Conservation (phyloP, 179 eudicot species). For the Spergularia azorica region DNA sequence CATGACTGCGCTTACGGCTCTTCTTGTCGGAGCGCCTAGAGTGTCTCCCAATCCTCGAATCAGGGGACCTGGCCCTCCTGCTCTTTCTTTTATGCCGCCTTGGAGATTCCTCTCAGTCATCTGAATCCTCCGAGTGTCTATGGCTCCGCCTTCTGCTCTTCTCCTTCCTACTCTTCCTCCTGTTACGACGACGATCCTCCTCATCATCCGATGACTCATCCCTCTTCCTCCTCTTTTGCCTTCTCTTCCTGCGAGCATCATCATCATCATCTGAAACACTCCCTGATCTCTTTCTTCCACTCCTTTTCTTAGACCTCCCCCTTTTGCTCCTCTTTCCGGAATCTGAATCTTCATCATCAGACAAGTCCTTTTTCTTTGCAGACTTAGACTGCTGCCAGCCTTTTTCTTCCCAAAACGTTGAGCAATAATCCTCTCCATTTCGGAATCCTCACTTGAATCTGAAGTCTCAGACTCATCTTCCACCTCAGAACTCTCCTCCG, state of each 20-base stretch:
- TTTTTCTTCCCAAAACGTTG: slow-evolving; percentile 52
- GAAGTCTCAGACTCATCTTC: slow-evolving; percentile 75
- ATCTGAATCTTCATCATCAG: slow-evolving; percentile 55
- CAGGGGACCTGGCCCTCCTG: slow-evolving; percentile 55
- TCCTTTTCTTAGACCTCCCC: slow-evolving; percentile 74
- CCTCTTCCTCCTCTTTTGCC: slow-evolving; percentile 64
- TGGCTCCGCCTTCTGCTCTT: slow-evolving; percentile 81
- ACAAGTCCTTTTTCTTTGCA: slow-evolving; percentile 44
- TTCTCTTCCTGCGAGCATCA: slow-evolving; percentile 47
- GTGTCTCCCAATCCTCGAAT: slow-evolving; percentile 67
- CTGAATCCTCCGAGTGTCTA: slow-evolving; percentile 55
- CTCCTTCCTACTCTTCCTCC: slow-evolving; percentile 73
- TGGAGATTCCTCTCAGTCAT: slow-evolving; percentile 58
- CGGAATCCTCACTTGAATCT: slow-evolving; percentile 85
- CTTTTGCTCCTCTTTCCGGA: slow-evolving; percentile 52
- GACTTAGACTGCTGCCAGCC: slow-evolving; percentile 28
- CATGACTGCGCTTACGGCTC: slow-evolving; percentile 54
- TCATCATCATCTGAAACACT: slow-evolving; percentile 64
- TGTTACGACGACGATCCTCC: slow-evolving; percentile 43
- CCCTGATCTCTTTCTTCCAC: slow-evolving; percentile 50
- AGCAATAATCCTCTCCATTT: slow-evolving; percentile 78
- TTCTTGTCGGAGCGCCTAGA: slow-evolving; percentile 66
- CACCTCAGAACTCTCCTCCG: slow-evolving; percentile 66
- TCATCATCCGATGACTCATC: slow-evolving; percentile 74
- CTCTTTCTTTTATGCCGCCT: slow-evolving; percentile 59